Evolutionary conservation across 768 basidiomycete genomes (phyloP).

Genomic region (Russula virescens): DNA sequence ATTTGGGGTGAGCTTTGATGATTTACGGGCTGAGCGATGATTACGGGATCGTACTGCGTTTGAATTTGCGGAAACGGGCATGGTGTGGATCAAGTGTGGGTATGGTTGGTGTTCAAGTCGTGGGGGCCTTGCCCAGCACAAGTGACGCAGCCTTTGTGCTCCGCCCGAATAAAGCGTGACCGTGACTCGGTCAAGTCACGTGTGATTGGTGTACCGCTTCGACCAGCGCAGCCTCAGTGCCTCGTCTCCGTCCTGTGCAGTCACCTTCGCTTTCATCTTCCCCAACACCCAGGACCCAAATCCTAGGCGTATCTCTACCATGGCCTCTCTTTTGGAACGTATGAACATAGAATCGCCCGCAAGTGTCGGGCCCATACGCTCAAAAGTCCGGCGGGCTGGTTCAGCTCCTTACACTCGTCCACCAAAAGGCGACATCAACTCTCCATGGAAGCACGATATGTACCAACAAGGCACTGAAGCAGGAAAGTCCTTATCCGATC

Average conservation of each 20-base stretch:
- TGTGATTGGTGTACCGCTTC: neutral
- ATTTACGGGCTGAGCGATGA: neutral
- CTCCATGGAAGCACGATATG: slow-evolving; percentile 23
- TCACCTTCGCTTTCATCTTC: neutral
- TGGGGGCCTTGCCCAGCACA: neutral
- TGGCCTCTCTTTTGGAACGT: slow-evolving; percentile 25
- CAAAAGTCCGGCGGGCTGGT: slow-evolving; percentile 18
- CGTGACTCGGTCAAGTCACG: neutral
- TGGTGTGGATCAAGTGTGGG: neutral
- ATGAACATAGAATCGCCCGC: slow-evolving; percentile 20
- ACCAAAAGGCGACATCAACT: slow-evolving; percentile 24
- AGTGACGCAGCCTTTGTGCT: slow-evolving; percentile 3
- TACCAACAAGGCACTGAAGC: slow-evolving; percentile 12
- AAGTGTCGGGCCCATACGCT: slow-evolving; percentile 21
- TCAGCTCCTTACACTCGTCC: slow-evolving; percentile 23
- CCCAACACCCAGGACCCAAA: neutral
- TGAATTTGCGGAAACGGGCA: neutral
- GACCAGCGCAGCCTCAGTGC: too few relatives aligned
- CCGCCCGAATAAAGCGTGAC: slow-evolving; percentile 14
- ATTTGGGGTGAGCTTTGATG: neutral
- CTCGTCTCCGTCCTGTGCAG: neutral
- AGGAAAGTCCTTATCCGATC: slow-evolving; percentile 20
- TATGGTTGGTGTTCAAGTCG: slow-evolving; percentile 1
- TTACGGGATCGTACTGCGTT: slow-evolving; percentile 2
- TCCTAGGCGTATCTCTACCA: neutral